These are phyloP conservation scores for Ophiocordyceps camponoti-saundersi DNA, from an alignment of 2,329 filamentous ascomycete species.

Conservation along the genomic window DNA sequence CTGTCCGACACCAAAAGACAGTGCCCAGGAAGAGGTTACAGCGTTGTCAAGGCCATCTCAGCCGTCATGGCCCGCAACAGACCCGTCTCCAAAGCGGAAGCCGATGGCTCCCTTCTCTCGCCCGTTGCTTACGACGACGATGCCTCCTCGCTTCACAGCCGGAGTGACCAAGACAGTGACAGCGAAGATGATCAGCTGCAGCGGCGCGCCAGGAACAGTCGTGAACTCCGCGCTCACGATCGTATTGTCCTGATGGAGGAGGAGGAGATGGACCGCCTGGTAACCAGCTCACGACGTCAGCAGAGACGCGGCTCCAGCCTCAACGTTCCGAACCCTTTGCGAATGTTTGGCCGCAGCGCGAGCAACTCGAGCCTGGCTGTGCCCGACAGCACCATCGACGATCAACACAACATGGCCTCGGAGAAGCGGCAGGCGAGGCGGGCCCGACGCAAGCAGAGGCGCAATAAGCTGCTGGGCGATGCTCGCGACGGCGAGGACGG, in stretches of 20 bases:
- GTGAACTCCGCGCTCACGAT: slow-evolving; percentile 54
- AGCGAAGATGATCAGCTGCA: slow-evolving; percentile 59
- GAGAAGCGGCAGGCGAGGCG: slow-evolving; percentile 33
- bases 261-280: slow-evolving; percentile 48
- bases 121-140: slow-evolving; percentile 52
- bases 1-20: not conserved
- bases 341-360: slow-evolving; percentile 21
- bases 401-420: slow-evolving; percentile 18
- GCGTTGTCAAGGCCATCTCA: not conserved
- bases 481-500: slow-evolving; percentile 50
- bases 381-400: slow-evolving; percentile 28
- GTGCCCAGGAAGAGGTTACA: too few relatives aligned
- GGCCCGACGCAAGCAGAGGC: slow-evolving; percentile 33
- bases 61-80: slow-evolving; percentile 3
- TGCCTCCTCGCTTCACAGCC: slow-evolving; percentile 46
- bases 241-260: slow-evolving; percentile 57
- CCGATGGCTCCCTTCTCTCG: slow-evolving; percentile 37
- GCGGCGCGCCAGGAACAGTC: slow-evolving; percentile 46
- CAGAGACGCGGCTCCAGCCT: slow-evolving; percentile 32
- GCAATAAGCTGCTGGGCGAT: slow-evolving; percentile 31
- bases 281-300: slow-evolving; percentile 32
- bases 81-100: slow-evolving; percentile 7
- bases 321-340: slow-evolving; percentile 31
- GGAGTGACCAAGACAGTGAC: slow-evolving; percentile 58
- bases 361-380: slow-evolving; percentile 17